Base-by-base conservation (phyloP, 768 basidiomycete genomes). In the Paxillus involutus region DNA sequence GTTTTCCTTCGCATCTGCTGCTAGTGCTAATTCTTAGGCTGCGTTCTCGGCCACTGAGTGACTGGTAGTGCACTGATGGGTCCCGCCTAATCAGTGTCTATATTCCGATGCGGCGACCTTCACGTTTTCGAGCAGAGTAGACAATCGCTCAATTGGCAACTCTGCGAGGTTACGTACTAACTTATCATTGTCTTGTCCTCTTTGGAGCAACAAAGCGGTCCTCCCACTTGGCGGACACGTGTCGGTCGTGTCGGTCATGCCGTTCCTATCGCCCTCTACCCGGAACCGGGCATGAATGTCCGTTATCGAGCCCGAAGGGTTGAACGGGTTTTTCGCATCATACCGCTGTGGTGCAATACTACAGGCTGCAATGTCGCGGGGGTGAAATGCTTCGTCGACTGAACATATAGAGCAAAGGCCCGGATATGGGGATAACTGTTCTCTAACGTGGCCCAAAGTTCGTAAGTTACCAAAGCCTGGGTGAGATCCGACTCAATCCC, bases 101-200 rank as follows among this genome's bases (percentile, higher is more conserved):
- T 65, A 64, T 35, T 45, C 42, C 64, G 63, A 66, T 65, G 64
- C 63, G 64, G 63, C 56, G 61, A 65, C 63, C 61, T 63, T 43
- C 39, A 29, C 33, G 21, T 45, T 21, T 32, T 21, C 33, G 41
- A 57, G 44, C 49, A 51, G 54, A 32, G 24, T 24, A 30, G 50
- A 40, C 47, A 46, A 63, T 65, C 55, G 42, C 45, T 33, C 45
- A 42, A 35, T 37, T 21, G 21, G 21, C 17, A 21, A 14, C 53
- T 52, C 44, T 44, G 44, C 45, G 9, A 14, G 24, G 49, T 63
- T 56, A 65, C 63, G 21, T 21, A 21, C 49, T 60, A 49, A 62
- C 50, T 19, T 35, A 17, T 6, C 19, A 42, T 17, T n/a, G 30
- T 35, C 11, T 13, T 41, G 12, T 44, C 16, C 44, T 40, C 39